phyloP scores from a whole-genome alignment of 2,329 filamentous ascomycete genomes.

The Chrysoporthe puriensis region DNA sequence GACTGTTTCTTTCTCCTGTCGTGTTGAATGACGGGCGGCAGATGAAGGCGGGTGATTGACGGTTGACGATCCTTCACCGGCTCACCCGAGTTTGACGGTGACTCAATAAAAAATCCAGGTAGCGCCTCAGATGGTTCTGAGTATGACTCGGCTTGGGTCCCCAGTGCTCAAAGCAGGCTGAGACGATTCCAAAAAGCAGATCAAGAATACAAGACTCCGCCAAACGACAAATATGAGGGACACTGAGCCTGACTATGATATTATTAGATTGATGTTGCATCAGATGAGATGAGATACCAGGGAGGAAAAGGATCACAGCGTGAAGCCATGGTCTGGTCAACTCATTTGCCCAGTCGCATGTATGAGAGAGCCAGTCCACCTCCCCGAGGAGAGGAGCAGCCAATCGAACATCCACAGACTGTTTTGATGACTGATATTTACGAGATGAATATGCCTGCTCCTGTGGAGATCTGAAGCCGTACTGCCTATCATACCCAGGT shows the following conservation, averaged over 20 bases:
- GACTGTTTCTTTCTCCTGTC: not conserved
- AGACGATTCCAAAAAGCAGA: not conserved
- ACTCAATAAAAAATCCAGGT: not conserved
- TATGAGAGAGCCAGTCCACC: not conserved
- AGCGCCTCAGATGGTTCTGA: not conserved
- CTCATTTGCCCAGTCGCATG: not conserved
- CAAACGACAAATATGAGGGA: not conserved
- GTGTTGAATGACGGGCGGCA: not conserved
- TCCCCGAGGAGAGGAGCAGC: not conserved
- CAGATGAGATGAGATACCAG: not conserved
- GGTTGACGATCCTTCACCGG: not conserved
- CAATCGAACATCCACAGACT: not conserved
- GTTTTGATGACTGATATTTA: conserved; percentile 14
- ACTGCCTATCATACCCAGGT: not conserved
- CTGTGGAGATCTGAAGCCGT: not conserved
- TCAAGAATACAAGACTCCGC: not conserved
- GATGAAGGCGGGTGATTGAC: too few relatives aligned
- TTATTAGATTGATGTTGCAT: not conserved
- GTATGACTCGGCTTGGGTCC: not conserved
- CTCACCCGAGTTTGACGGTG: not conserved
- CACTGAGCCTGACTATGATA: not conserved
- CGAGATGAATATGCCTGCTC: conserved; percentile 6
- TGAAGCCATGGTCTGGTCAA: not conserved
- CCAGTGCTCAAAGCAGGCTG: not conserved
- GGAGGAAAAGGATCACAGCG: not conserved